Evolutionary conservation across 2,329 filamentous ascomycete genomes (phyloP), one percentile per base, ranked within the genome.

Genomic region (Alternaria alternata): DNA sequence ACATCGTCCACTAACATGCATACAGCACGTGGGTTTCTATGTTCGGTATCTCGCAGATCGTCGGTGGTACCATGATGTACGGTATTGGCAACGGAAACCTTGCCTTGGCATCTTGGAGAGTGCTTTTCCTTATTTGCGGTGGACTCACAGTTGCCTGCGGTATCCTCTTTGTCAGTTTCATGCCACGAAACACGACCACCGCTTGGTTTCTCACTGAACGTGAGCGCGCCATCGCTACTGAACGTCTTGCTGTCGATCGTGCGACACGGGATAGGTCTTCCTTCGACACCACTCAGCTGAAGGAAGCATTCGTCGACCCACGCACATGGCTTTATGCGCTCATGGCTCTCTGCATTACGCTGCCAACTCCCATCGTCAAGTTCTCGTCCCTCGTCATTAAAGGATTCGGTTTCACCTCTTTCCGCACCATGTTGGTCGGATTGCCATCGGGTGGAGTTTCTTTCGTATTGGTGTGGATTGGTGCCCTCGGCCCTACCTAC

Each of bases 361-460:
- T 44, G 26, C 22, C 22, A 26, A 44, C 14, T 28, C 42, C 24
- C 26, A 24, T 44, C 26, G 24, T 38, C 16, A 44, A 81, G 69
- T 85, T 85, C 61, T 81, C 82, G 1, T 83, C 81, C 0, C 76
- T 85, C 5, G 80, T 85, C 20, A 85, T 85, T 67, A 62, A 64
- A n/a, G 48, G 52, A 9, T 57, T 64, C 26, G 62, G 62, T 39
- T 64, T 57, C 80, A 81, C 44, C 75, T 72, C 11, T 18, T 78
- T 76, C 16, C 68, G 83, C 20, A 85, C 83, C 1, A 78, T 85
- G 72, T 75, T 85, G 0, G 82, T 82, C 66, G 80, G 77, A 4
- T 78, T 81, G 0, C 83, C 83, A 0, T 84, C 82, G 0, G 83
- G 83, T 1, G 83, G 82, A 0, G 77, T 85, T 1, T 80, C 84